phyloP scores from a whole-genome alignment of 352 stramenopile species.

The Phytophthora pseudosyringae region DNA sequence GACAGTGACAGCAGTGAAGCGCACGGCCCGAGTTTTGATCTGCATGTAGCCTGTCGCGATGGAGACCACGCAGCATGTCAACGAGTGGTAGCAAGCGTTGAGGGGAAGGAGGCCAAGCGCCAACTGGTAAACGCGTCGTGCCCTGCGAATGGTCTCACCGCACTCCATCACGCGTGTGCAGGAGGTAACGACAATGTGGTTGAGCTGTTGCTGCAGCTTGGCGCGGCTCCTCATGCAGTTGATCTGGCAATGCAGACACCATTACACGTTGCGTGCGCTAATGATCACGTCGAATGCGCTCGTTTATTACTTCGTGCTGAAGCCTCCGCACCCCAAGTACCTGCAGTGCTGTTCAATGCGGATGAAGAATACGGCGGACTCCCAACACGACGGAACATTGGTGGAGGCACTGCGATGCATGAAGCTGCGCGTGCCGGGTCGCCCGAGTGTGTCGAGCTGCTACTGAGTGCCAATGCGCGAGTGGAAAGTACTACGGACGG shows the following conservation, averaged over 20 bases:
- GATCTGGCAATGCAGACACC: constrained; percentile 61
- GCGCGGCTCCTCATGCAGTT: constrained; percentile 35
- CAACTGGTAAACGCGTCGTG: constrained; percentile 16
- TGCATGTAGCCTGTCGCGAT: constrained; percentile 45
- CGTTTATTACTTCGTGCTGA: constrained; percentile 64
- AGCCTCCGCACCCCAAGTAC: constrained; percentile 13
- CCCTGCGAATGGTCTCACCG: constrained; percentile 30
- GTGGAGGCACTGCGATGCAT: constrained; percentile 62
- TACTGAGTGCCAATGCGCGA: constrained; percentile 63
- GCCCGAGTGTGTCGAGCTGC: constrained; percentile 60
- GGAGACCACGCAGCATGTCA: constrained; percentile 55
- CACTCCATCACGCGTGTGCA: constrained; percentile 63
- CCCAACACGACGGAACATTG: constrained; percentile 41
- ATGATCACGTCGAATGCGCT: constrained; percentile 49
- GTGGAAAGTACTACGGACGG: constrained; percentile 22
- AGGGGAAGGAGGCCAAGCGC: constrained; percentile 5
- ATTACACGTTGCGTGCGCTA: constrained; percentile 64
- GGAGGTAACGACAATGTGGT: constrained; percentile 55
- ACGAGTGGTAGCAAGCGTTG: constrained; percentile 33
- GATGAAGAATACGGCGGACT: constrained; percentile 28
- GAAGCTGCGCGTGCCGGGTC: constrained; percentile 52
- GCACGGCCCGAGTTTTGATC: not conserved
- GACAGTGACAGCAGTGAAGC: not conserved
- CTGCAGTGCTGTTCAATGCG: constrained; percentile 27
- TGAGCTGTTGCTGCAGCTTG: constrained; percentile 48